Evolutionary conservation across 345 rosid genomes (phyloP).

Genomic region (Bruguiera gymnorhiza): DNA sequence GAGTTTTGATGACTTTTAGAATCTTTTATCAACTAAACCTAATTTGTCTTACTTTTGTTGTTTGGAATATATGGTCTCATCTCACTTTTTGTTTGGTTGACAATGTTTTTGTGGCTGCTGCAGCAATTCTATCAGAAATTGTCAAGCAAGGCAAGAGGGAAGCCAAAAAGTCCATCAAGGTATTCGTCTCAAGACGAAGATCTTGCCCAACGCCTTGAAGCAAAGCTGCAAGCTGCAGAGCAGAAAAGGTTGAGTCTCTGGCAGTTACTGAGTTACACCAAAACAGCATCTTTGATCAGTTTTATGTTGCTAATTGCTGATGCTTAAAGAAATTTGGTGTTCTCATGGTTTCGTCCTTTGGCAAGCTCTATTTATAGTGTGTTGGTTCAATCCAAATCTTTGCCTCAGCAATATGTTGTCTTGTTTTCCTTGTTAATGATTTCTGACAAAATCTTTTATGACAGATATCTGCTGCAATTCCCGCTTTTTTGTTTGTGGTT

Average conservation of each 20-base stretch:
- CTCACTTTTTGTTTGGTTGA: not conserved
- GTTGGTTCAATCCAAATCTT: not conserved
- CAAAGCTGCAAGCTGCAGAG: conserved; percentile 91
- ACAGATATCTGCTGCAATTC: too few relatives aligned
- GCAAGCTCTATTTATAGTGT: not conserved
- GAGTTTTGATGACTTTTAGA: too few relatives aligned
- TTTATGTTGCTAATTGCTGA: not conserved
- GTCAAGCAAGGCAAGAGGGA: conserved; percentile 83
- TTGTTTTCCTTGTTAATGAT: not conserved
- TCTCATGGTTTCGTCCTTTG: not conserved
- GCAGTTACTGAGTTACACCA: not conserved
- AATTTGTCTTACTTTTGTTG: too few relatives aligned
- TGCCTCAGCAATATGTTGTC: not conserved
- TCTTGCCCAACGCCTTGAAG: conserved; percentile 93
- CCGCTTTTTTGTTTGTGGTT: too few relatives aligned
- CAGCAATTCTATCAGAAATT: conserved; percentile 87
- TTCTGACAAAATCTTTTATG: not conserved
- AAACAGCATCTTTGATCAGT: not conserved
- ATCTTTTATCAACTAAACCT: too few relatives aligned
- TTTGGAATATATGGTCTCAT: not conserved
- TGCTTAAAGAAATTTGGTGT: not conserved
- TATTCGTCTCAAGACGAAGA: conserved; percentile 73
- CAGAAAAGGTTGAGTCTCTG: conserved; percentile 62
- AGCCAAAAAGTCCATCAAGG: conserved; percentile 72
- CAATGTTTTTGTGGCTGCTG: not conserved